Evolutionary conservation across 176 grass and related monocot genomes (phyloP).

Genomic region (maize (Zea mays)): Zm-B73-REFERENCE-NAM-5.0 NC_050096.1:36501-37000

Average conservation of each 20-base stretch:
- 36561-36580: conserved; percentile 12
- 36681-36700: conserved; percentile 57
- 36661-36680: conserved; percentile 77
- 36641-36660: conserved; percentile 94
- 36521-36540: background rate
- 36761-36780: background rate
- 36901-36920: conserved; percentile 62
- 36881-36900: conserved; percentile 60
- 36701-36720: conserved; percentile 60
- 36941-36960: conserved; percentile 72
- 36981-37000: conserved; percentile 74
- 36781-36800: conserved; percentile 7
- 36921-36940: conserved; percentile 68
- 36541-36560: conserved; percentile 11
- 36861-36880: conserved; percentile 83
- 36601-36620: conserved; percentile 57
- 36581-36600: conserved; percentile 59
- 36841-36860: conserved; percentile 70
- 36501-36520: conserved; percentile 57
- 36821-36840: conserved; percentile 54
- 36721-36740: background rate
- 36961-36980: conserved; percentile 85
- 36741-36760: background rate
- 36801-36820: conserved; percentile 42
- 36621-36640: conserved; percentile 67